Evolutionary conservation across 1,284 basidiomycete species (phyloP), one percentile per base, ranked within the genome.

Genomic region (Anthracocystis walkeri): DNA sequence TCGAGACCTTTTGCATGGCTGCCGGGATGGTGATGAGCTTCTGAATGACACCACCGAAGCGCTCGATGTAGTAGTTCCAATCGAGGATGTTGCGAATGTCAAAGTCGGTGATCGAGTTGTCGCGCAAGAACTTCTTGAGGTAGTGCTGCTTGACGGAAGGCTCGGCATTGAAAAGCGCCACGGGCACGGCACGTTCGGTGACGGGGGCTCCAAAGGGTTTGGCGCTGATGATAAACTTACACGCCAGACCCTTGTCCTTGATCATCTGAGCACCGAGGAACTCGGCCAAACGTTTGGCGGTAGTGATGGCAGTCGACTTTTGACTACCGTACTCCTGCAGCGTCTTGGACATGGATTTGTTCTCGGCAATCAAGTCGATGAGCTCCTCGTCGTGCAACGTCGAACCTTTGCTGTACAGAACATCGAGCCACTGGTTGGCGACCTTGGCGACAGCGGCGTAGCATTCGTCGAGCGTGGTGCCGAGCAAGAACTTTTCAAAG

Each of bases 11-110:
- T 86, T 99, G 97, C 90, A 99, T 93, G 0, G 97, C 97, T 5
- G 97, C 97, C 8, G 97, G 97, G 79, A 99, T 99, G 3, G 97
- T 99, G 86, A 99, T 99, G 59, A 99, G 89, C 84, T 99, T 99
- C 87, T 99, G 97, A 67, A 99, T 95, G 76, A 99, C 97, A 1
- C 95, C 96, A 10, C 97, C 97, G 38, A 99, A 88, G 25, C 97
- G 92, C 83, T 99, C 97, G 81, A 97, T 97, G 87, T 99, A 99
- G 86, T 99, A 99, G 29, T 91, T 89, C 97, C 97, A 99, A 86
- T 99, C 97, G 73, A 99, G 89, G 78, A 99, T 97, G 11, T 92
- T 92, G 16, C 97, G 91, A 56, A 99, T 87, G 65, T 99, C 95
- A 82, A 99, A 98, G 80, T 91, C 92, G 48, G 90, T 88, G 35